Percentiles rank a stretch among this genome's conserved stretches.
Evolutionary conservation across 1,284 basidiomycete genomes (phyloP).

Genomic region (Thecaphora thlaspeos): DNA sequence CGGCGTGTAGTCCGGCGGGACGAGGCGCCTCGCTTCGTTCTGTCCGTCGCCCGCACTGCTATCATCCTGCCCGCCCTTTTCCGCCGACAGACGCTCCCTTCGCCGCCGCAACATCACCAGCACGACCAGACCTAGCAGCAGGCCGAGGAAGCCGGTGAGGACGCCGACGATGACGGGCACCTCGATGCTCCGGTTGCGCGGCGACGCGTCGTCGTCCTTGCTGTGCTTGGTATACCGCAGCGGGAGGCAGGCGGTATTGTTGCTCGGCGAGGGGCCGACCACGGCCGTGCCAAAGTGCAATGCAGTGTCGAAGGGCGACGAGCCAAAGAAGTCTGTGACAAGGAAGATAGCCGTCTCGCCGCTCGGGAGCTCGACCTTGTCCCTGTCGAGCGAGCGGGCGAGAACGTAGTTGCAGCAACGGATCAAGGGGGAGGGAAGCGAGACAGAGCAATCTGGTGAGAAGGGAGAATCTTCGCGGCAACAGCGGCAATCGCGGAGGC

Average conservation of each 20-base stretch:
- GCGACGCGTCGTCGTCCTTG: neutral
- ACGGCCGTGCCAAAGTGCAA: neutral
- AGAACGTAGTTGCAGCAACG: too few species aligned
- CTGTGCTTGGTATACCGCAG: neutral
- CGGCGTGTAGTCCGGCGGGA: neutral
- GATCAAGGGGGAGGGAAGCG: too few species aligned
- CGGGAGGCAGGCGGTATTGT: constrained; percentile 13
- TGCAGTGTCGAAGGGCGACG: constrained; percentile 2
- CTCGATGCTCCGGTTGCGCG: constrained; percentile 5
- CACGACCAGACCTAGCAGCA: constrained; percentile 13
- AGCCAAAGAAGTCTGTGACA: constrained; percentile 12
- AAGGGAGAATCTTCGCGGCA: too few species aligned
- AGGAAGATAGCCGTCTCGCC: constrained; percentile 13
- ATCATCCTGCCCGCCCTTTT: constrained; percentile 10
- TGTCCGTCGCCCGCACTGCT: constrained; percentile 16
- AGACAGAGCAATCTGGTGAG: too few species aligned
- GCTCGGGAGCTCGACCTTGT: constrained; percentile 12
- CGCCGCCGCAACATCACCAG: constrained; percentile 18
- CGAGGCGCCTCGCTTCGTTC: neutral
- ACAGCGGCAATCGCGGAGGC: too few species aligned
- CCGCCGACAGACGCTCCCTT: constrained; percentile 8
- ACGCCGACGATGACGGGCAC: constrained; percentile 24
- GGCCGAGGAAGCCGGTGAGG: constrained; percentile 10
- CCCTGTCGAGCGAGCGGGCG: constrained; percentile 24
- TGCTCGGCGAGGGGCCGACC: constrained; percentile 7